Evolutionary conservation across 805 yeast species (phyloP).

Genomic region (Torulaspora microellipsoides): DNA sequence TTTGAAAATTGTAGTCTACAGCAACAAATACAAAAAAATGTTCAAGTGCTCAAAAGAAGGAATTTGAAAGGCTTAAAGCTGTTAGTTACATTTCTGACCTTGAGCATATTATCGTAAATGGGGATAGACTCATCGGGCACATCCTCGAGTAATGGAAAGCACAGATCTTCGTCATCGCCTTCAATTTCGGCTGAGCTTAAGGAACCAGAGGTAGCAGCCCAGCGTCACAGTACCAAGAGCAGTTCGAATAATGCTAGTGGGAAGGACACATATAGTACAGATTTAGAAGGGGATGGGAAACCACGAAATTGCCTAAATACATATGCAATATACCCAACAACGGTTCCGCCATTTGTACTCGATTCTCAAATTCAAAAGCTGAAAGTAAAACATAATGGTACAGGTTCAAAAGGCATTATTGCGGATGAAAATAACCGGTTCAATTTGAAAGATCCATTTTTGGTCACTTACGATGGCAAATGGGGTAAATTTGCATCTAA

Average conservation of each 20-base stretch:
- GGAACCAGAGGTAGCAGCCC: too few species aligned
- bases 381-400: conserved; percentile 25
- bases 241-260: not conserved
- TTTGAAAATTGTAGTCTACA: too few species aligned
- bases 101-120: too few species aligned
- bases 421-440: conserved; percentile 14
- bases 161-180: too few species aligned
- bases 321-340: conserved; percentile 38
- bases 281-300: not conserved
- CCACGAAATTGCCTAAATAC: conserved; percentile 21
- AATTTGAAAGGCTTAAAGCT: too few species aligned
- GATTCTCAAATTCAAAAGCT: conserved; percentile 38
- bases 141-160: too few species aligned
- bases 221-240: too few species aligned
- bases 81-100: too few species aligned
- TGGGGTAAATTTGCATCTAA: conserved; percentile 49
- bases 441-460: conserved; percentile 33
- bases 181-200: too few species aligned
- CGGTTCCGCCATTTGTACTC: conserved; percentile 63
- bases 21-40: too few species aligned
- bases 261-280: not conserved
- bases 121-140: too few species aligned
- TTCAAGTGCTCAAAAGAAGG: too few species aligned
- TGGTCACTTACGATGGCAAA: conserved; percentile 39
- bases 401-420: conserved; percentile 6